Evolutionary conservation across 192 early-diverging fungal genomes (phyloP).

Genomic region (Diversispora epigaea): DNA sequence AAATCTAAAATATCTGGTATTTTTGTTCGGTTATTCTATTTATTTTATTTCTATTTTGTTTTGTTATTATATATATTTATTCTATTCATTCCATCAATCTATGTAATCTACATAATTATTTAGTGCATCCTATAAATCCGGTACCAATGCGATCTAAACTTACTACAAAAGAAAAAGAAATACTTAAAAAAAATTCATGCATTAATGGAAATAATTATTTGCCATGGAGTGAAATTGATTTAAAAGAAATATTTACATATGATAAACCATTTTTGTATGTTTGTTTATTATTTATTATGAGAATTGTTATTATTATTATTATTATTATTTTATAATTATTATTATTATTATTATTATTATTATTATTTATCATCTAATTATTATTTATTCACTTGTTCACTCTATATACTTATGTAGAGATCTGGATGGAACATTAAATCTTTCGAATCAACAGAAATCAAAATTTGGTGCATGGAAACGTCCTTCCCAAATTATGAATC

Average conservation of each 20-base stretch:
- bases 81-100: not conserved
- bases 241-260: constrained; percentile 59
- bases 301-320: constrained; percentile 31
- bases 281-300: constrained; percentile 31
- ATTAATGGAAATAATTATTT: constrained; percentile 71
- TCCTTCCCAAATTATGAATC: constrained; percentile 67
- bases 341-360: constrained; percentile 17
- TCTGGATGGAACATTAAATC: constrained; percentile 70
- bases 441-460: constrained; percentile 73
- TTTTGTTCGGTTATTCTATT: constrained; percentile 23
- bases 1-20: constrained; percentile 21
- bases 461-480: constrained; percentile 83
- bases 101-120: not conserved
- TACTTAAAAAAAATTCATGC: constrained; percentile 66
- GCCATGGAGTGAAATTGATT: constrained; percentile 72
- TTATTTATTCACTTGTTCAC: too few relatives aligned
- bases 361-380: too few relatives aligned
- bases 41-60: not conserved
- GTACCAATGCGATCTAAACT: constrained; percentile 16
- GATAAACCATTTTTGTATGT: constrained; percentile 50
- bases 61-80: not conserved
- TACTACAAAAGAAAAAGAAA: constrained; percentile 53
- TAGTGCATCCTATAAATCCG: too few relatives aligned
- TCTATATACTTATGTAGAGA: constrained; percentile 48
- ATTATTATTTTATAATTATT: constrained; percentile 33